Conservation (phyloP, 2,329 filamentous ascomycete genomes). For the Ceratocystiopsis sp. region DNA sequence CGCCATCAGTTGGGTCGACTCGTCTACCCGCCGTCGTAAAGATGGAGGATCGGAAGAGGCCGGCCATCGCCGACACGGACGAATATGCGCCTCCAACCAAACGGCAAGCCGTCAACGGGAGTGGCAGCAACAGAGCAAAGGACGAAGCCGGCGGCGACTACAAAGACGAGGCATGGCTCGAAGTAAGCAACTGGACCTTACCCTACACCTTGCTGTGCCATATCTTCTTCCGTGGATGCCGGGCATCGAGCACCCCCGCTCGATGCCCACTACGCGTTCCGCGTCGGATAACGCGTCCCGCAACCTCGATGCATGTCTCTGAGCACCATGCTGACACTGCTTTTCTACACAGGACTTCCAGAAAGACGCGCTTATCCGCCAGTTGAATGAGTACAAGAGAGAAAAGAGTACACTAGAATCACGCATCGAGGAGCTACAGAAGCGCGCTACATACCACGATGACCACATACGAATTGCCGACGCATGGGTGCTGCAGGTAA, state of each 20-base stretch:
- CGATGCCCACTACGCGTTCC: neutral
- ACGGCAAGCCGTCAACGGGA: constrained; percentile 75
- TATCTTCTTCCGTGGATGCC: neutral
- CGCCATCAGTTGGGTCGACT: constrained; percentile 44
- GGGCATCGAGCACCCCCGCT: neutral
- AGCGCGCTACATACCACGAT: constrained; percentile 67
- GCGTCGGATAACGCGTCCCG: too few species aligned
- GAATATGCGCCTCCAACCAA: constrained; percentile 81
- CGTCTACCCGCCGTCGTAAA: constrained; percentile 72
- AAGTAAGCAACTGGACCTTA: constrained; percentile 31
- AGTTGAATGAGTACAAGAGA: constrained; percentile 96
- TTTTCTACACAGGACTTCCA: constrained; percentile 53
- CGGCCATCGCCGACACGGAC: constrained; percentile 61
- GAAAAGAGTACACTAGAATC: constrained; percentile 69
- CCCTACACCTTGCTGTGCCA: too few species aligned
- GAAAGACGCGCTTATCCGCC: constrained; percentile 91
- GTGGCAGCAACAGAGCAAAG: constrained; percentile 34
- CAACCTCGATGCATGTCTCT: too few species aligned
- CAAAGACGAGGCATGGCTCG: constrained; percentile 45
- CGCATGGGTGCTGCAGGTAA: constrained; percentile 83
- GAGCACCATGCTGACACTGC: constrained; percentile 12
- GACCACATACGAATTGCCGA: constrained; percentile 85
- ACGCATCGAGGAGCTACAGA: constrained; percentile 64
- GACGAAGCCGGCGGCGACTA: constrained; percentile 34
- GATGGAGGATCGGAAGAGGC: constrained; percentile 99